phyloP scores from a whole-genome alignment of 2,329 filamentous ascomycete species.

The Cytospora piceae region DNA sequence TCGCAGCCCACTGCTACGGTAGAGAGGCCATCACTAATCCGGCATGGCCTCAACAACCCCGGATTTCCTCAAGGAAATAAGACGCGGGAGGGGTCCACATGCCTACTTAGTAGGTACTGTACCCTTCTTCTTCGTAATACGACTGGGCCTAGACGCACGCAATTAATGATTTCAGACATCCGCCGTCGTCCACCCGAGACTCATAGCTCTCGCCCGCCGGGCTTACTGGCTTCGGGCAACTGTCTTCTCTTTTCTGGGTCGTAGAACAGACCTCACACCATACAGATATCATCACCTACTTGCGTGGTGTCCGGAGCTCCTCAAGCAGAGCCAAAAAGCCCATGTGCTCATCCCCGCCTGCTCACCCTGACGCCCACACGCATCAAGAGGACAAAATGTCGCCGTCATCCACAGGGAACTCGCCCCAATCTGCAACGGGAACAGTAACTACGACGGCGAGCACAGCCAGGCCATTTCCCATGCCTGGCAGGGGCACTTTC shows the following conservation, averaged over 20 bases:
- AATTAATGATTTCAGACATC: neutral
- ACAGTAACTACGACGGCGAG: constrained; percentile 42
- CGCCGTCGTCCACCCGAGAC: neutral
- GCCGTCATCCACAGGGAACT: constrained; percentile 58
- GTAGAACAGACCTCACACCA: neutral
- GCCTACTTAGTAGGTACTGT: neutral
- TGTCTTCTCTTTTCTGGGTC: neutral
- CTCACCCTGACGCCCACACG: constrained; percentile 35
- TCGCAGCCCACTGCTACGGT: constrained; percentile 14
- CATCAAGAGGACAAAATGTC: constrained; percentile 44
- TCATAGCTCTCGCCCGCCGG: constrained; percentile 14
- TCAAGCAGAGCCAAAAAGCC: constrained; percentile 13
- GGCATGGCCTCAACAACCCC: constrained; percentile 26
- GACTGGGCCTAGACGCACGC: neutral
- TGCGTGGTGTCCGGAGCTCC: constrained; percentile 5
- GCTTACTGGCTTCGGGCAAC: constrained; percentile 10
- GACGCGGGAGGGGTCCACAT: constrained; percentile 22
- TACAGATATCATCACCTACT: neutral
- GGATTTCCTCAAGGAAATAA: constrained; percentile 30
- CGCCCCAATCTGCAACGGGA: constrained; percentile 48
- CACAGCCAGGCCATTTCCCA: constrained; percentile 47
- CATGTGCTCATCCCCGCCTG: constrained; percentile 33
- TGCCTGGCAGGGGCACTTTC: constrained; percentile 52
- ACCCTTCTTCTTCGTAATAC: neutral
- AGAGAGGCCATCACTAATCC: constrained; percentile 15